Percentiles rank a stretch among this genome's conserved stretches.
Evolutionary conservation across 805 yeast genomes (phyloP).

Genomic region (Lipomyces sp.): DNA sequence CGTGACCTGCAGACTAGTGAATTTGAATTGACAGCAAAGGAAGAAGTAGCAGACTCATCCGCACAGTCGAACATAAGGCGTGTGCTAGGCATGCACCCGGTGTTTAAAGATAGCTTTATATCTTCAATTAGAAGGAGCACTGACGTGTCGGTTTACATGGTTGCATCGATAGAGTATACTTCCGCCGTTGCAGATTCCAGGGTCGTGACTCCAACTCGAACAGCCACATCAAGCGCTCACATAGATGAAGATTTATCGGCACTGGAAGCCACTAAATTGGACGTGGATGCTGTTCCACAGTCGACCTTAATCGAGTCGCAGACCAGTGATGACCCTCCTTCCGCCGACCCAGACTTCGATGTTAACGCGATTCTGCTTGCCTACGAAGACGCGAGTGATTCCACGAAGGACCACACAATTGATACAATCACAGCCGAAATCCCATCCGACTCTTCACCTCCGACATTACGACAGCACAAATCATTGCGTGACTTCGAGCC

Average conservation of each 20-base stretch:
- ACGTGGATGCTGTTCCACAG: background rate
- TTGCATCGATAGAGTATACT: background rate
- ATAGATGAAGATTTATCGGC: background rate
- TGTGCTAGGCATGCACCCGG: background rate
- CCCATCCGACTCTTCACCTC: background rate
- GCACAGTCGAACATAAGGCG: background rate
- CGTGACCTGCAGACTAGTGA: conserved; percentile 1
- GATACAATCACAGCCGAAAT: background rate
- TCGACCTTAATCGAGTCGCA: background rate
- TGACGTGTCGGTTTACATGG: background rate
- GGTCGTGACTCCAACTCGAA: background rate
- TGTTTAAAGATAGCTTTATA: background rate
- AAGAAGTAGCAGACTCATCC: background rate
- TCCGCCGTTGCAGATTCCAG: background rate
- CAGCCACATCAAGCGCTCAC: background rate
- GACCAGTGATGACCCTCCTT: background rate
- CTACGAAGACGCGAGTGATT: conserved; percentile 14
- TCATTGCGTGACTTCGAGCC: conserved; percentile 9
- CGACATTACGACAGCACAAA: background rate
- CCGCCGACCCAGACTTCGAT: conserved; percentile 18
- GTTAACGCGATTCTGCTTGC: conserved; percentile 12
- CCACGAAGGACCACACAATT: background rate
- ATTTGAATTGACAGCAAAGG: background rate
- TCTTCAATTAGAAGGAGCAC: background rate
- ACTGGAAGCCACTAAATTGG: background rate